phyloP scores from a whole-genome alignment of 2,329 filamentous ascomycete species.

The Bipolaris sorokiniana region DNA sequence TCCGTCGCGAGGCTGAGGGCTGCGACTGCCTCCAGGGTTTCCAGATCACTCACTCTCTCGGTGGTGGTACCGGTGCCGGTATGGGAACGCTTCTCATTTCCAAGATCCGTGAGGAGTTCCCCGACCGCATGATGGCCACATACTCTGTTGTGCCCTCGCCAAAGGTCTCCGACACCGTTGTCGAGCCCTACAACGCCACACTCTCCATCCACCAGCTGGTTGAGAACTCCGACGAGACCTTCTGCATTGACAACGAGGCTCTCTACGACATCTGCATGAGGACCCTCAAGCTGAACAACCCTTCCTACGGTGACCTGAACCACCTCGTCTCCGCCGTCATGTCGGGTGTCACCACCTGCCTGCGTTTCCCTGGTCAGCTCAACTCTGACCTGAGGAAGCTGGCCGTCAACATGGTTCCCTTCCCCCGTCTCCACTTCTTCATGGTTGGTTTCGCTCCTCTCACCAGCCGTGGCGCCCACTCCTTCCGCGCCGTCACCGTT shows the following conservation, averaged over 20 bases:
- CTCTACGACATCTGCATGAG: constrained; percentile 99
- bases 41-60: constrained; percentile 99
- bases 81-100: constrained; percentile 99
- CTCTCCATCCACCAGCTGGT: constrained; percentile 99
- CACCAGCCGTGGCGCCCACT: constrained; percentile 88
- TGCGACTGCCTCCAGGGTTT: constrained; percentile 99
- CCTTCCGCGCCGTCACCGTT: constrained; percentile 96
- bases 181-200: constrained; percentile 99
- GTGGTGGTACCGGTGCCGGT: constrained; percentile 99
- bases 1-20: constrained; percentile 97
- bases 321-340: constrained; percentile 99
- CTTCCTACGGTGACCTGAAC: constrained; percentile 99
- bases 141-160: constrained; percentile 99
- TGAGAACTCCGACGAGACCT: constrained; percentile 99
- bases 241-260: constrained; percentile 99
- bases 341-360: constrained; percentile 97
- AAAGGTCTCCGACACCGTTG: constrained; percentile 99
- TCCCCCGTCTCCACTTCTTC: constrained; percentile 99
- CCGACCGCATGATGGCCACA: constrained; percentile 99
- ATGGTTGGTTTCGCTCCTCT: constrained; percentile 99
- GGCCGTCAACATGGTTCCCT: constrained; percentile 99
- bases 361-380: constrained; percentile 99
- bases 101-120: constrained; percentile 99
- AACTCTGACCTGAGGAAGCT: constrained; percentile 99
- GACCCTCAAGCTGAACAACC: constrained; percentile 97